phyloP scores from a whole-genome alignment of 1,139 yeast species.

The Nakaseomyces sp. region DNA sequence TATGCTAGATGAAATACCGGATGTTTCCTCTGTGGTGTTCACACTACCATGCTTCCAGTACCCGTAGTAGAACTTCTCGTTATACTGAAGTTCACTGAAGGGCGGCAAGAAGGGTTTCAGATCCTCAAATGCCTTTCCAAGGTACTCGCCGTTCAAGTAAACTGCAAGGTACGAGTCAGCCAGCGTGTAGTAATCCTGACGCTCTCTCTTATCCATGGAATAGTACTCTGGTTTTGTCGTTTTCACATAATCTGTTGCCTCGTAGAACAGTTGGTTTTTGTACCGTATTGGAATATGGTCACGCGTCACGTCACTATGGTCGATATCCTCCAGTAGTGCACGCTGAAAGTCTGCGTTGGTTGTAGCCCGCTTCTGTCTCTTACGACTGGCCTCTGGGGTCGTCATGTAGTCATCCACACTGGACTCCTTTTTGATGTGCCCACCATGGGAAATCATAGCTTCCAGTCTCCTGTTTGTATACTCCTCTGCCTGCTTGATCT shows the following conservation, averaged over 20 bases:
- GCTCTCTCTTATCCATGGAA: slow-evolving; percentile 22
- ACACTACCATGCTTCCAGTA: slow-evolving; percentile 38
- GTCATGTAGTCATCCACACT: slow-evolving; percentile 6
- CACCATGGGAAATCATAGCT: slow-evolving; percentile 17
- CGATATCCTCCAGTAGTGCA: slow-evolving; percentile 25
- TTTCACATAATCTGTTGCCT: slow-evolving; percentile 74
- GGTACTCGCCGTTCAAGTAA: slow-evolving; percentile 64
- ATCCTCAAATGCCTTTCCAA: slow-evolving; percentile 59
- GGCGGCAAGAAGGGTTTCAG: slow-evolving; percentile 78
- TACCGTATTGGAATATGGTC: slow-evolving; percentile 86
- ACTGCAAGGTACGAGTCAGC: slow-evolving; percentile 41
- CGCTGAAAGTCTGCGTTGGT: slow-evolving; percentile 24
- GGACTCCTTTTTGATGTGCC: slow-evolving; percentile 1
- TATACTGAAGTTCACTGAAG: slow-evolving; percentile 41
- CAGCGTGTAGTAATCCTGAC: slow-evolving; percentile 23
- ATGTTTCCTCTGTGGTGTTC: too few relatives aligned
- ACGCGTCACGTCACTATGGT: slow-evolving; percentile 38
- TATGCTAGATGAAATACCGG: too few relatives aligned
- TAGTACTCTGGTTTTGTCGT: slow-evolving; percentile 41
- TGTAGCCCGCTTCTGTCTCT: slow-evolving; percentile 14
- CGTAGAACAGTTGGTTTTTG: slow-evolving; percentile 70
- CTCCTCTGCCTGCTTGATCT: slow-evolving; percentile 33
- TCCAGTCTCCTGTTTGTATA: slow-evolving; percentile 30
- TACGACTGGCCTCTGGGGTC: too few relatives aligned
- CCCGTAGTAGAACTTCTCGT: slow-evolving; percentile 33